Evolutionary conservation across 768 basidiomycete species (phyloP).

Genomic region (Termitomyces sp.): DNA sequence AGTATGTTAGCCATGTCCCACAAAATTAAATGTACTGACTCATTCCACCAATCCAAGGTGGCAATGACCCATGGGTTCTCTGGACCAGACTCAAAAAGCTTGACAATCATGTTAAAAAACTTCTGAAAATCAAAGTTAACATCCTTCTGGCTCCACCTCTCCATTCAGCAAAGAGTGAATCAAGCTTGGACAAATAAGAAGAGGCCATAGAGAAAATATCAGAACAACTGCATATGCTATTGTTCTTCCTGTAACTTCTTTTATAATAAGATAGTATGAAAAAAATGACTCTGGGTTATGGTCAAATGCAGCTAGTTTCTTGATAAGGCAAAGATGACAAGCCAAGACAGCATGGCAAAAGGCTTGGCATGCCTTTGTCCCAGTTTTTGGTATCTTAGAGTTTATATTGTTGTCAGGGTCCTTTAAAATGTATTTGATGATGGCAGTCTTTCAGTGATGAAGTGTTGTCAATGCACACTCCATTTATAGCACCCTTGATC

Average conservation of each 20-base stretch:
- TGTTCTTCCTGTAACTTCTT: neutral
- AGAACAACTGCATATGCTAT: neutral
- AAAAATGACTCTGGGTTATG: neutral
- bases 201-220: neutral
- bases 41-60: neutral
- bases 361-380: neutral
- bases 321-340: neutral
- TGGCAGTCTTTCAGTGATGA: neutral
- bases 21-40: neutral
- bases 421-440: neutral
- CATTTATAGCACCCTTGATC: neutral
- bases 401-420: neutral
- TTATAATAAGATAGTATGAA: neutral
- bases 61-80: neutral
- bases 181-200: neutral
- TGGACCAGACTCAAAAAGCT: neutral
- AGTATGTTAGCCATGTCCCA: too few species aligned
- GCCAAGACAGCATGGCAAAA: neutral
- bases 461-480: neutral
- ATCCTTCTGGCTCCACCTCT: neutral
- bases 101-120: neutral
- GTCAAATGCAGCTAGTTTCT: neutral
- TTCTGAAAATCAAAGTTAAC: neutral
- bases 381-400: neutral
- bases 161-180: neutral